These are phyloP conservation scores for Phytopythium litorale DNA, from an alignment of 352 stramenopile species.

Conservation along the genomic window DNA sequence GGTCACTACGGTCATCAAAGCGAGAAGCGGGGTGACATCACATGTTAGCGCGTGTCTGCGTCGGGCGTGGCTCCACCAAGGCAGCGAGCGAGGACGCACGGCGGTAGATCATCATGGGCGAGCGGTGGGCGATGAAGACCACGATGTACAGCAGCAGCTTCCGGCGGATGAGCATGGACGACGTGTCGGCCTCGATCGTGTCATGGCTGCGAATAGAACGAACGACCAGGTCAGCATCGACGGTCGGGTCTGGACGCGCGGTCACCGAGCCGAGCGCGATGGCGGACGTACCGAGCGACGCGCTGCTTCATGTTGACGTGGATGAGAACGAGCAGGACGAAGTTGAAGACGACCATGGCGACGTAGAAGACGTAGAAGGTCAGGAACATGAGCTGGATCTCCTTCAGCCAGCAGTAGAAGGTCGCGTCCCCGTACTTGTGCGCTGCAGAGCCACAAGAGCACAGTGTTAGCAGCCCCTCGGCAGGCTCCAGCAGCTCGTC, in stretches of 20 bases:
- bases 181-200: conserved; percentile 56
- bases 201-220: conserved; percentile 31
- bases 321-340: conserved; percentile 58
- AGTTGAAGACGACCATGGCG: conserved; percentile 67
- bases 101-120: conserved; percentile 71
- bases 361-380: conserved; percentile 80
- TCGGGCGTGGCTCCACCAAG: neutral
- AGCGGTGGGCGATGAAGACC: conserved; percentile 62
- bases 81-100: conserved; percentile 21
- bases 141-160: conserved; percentile 73
- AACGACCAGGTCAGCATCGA: neutral
- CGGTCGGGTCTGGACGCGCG: neutral
- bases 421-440: conserved; percentile 71
- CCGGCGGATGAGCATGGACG: conserved; percentile 63
- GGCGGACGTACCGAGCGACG: conserved; percentile 30
- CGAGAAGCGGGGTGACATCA: neutral
- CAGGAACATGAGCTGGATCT: conserved; percentile 60
- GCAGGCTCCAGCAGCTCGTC: neutral
- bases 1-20: conserved; percentile 2
- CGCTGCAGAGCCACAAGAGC: conserved; percentile 13
- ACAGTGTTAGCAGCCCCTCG: neutral
- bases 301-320: conserved; percentile 64
- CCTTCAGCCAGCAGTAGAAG: conserved; percentile 80
- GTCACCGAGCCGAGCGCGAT: neutral
- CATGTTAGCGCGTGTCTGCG: neutral